Evolutionary conservation across 371 early-diverging fungal species (phyloP), one percentile per base, ranked within the genome.

Genomic region (Lichtheimia hyalospora): DNA sequence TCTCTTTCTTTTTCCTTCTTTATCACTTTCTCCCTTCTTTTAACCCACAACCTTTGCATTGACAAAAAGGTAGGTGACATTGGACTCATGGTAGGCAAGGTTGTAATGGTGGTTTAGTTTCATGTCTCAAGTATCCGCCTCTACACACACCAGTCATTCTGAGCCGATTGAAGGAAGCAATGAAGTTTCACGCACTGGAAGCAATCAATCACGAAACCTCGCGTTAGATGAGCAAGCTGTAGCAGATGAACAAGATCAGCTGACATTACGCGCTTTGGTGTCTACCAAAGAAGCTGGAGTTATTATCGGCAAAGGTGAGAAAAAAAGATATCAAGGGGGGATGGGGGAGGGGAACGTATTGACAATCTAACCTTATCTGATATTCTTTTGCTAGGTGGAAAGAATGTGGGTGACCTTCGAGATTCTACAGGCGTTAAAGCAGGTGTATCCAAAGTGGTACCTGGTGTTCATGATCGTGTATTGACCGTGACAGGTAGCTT

Each of bases 251-350:
- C 53, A 60, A 24, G 60, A 52, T 40, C 61, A 54, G 41, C 74
- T 93, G 46, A 89, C 90, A n/a, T 77, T 94, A 62, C 89, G 95
- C 49, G 89, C 92, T 18, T 77, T 94, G 12, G 90, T 95, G 16
- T 82, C 90, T 34, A 89, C 94, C 68, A 92, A 92, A 74, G 97
- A 96, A 69, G 96, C 97, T 25, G 96, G 91, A 61, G 88, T 96
- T 43, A 89, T 97, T 58, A 97, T 97, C 64, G 97, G 97, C 52
- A 92, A 92, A 78, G 64, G 64, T 64, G 50, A 61, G 24, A 27
- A 16, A 42, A 57, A 28, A 34, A 8, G 10, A 34, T 14, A 6
- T 21, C 27, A 15, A 14, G 16, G 15, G 16, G 42, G 20, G 28
- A 48, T 1, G 5, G 25, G 25, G 27, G 20, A 44, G 46, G 5